phyloP scores from a whole-genome alignment of 176 grass and related monocot genomes.

The Rhynchospora breviuscula region DNA sequence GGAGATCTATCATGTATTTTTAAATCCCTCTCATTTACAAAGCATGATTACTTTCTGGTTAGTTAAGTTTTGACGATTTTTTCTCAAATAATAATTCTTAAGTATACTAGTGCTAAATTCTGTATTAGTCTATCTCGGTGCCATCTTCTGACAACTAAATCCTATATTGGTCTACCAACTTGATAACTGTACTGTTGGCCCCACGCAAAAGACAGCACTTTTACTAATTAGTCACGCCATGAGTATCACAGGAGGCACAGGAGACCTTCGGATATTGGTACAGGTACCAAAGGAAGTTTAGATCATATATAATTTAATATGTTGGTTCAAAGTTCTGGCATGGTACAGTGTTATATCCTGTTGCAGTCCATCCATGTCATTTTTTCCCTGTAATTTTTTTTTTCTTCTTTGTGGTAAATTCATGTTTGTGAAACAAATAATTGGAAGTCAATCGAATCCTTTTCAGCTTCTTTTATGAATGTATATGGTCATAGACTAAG shows the following conservation, averaged over 20 bases:
- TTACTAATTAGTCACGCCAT: no score
- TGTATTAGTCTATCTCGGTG: not conserved
- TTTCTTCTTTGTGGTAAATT: not conserved
- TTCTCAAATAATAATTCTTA: not conserved
- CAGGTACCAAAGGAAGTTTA: not conserved
- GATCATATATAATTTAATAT: not conserved
- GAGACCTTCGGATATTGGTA: no score
- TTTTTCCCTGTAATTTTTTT: not conserved
- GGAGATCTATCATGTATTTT: not conserved
- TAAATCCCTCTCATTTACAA: not conserved
- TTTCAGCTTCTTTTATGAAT: not conserved
- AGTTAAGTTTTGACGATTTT: not conserved
- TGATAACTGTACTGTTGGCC: no score
- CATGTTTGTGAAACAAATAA: slow-evolving; percentile 1
- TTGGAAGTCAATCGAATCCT: not conserved
- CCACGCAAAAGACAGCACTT: no score
- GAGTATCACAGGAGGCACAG: no score
- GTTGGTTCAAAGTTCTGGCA: not conserved
- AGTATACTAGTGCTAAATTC: not conserved
- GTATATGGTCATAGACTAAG: not conserved
- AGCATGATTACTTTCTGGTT: slow-evolving; percentile 5
- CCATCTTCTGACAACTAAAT: no score
- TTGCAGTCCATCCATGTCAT: not conserved
- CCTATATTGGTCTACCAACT: no score
- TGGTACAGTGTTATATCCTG: not conserved